These are phyloP conservation scores for Ceratobasidium sp. DNA, from an alignment of 1,284 basidiomycete species.

Conservation along the genomic window DNA sequence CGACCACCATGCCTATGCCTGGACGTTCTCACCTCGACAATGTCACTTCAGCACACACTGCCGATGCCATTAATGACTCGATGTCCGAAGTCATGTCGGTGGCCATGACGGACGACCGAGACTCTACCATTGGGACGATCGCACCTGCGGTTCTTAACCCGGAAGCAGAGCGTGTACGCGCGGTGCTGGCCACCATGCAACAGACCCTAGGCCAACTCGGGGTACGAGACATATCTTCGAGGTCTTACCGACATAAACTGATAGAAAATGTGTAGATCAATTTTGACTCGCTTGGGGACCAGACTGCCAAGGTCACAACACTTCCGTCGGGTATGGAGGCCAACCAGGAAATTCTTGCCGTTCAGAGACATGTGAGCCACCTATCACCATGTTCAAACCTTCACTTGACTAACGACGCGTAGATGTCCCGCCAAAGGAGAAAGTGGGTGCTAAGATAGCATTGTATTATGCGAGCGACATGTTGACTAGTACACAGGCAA, in stretches of 20 bases:
- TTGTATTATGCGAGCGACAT: not conserved
- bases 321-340: constrained; percentile 36
- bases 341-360: constrained; percentile 40
- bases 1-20: constrained; percentile 42
- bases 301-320: constrained; percentile 41
- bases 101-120: constrained; percentile 38
- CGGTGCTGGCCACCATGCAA: constrained; percentile 28
- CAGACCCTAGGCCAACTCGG: constrained; percentile 25
- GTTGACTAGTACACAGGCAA: constrained; percentile 9
- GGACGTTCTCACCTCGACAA: constrained; percentile 27
- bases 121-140: constrained; percentile 29
- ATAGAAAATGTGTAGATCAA: constrained; percentile 13
- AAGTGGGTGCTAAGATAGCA: not conserved
- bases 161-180: constrained; percentile 32
- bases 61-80: constrained; percentile 24
- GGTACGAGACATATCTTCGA: not conserved
- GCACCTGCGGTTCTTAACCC: constrained; percentile 28
- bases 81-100: constrained; percentile 39
- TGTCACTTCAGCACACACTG: constrained; percentile 14
- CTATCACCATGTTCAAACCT: not conserved
- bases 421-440: constrained; percentile 44
- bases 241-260: not conserved
- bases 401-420: not conserved
- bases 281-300: constrained; percentile 37
- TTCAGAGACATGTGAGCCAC: constrained; percentile 31